Evolutionary conservation across 306 rosid species (phyloP), one percentile per base, ranked within the genome.

Genomic region (Malus sylvestris): DNA sequence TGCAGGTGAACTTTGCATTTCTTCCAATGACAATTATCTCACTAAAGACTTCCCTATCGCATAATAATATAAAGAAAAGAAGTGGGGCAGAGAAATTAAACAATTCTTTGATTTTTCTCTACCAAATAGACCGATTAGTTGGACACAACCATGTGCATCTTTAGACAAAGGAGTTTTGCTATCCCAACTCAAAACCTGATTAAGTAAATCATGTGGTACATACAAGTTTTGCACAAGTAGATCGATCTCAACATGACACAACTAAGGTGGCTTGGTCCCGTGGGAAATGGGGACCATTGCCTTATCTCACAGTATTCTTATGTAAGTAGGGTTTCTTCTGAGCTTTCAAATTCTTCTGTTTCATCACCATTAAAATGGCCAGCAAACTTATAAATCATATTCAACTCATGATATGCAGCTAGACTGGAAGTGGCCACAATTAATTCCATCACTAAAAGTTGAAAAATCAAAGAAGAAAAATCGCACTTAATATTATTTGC

Each of bases 91-190:
- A 63, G 19, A 27, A 27, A 61, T 13, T 61, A 4, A 58, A 58
- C 63, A 10, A 2, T 51, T 51, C 55, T 20, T 20, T 4, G 4
- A 19, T 19, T 4, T 35, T 35, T 35, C 51, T 7, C 29, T 35
- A 35, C 20, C 23, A n/a, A 25, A 23, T 11, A 22, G 6, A 72
- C n/a, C 3, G 16, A 58, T 33, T 62, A 20, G 8, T 15, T 30
- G 45, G 81, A 69, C 76, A 68, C 1, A 60, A 62, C 27, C 81
- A 60, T 70, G 81, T 77, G 81, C 61, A 10, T 70, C 61, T 70
- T 30, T 61, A 44, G 70, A 68, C 69, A 57, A 32, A 32, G 14
- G 53, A 13, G 44, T 6, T n/a, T 6, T n/a, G 29, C 16, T 11
- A 40, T 35, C 40, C 20, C 40, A 22, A 33, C 52, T 35, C 15